Base-by-base conservation (phyloP, 306 rosid genomes). In the Acacia crassicarpa region DNA sequence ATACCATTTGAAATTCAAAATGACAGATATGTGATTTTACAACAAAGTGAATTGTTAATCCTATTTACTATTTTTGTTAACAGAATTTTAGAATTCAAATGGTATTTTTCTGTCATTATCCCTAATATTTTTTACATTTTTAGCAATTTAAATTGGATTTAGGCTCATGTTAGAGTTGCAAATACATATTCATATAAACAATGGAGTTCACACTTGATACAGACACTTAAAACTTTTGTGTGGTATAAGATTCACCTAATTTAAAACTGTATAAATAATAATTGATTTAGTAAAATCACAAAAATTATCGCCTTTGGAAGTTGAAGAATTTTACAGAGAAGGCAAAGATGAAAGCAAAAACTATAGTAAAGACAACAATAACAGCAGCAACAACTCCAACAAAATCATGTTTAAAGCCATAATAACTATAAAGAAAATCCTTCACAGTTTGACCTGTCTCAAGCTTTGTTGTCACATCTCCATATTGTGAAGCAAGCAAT, bases 401-500 rank as follows among this genome's bases (percentile, higher is more conserved):
- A 75, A 91, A 89, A 35, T 80, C 83, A 46, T 89, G 66, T 48
- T 74, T 76, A 80, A 75, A 87, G 44, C 91, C 92, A 74, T 82
- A 87, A 72, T 84, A 83, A 25, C 84, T 62, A 38, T 48, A 79
- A 1, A 84, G 6, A 87, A 87, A 91, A 51, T 80, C 80, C 54
- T 85, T 67, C 54, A 91, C 84, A 33, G 84, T 81, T 76, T 80
- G 67, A 0, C 74, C 78, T 6, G 54, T 20, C 11, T 88, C 91
- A 27, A 88, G 46, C 74, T 8, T 49, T 19, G 68, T 81, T 38
- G 82, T 80, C 32, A 67, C 19, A 35, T 90, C 91, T 83, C 93
- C 91, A 68, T 80, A 93, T 49, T 93, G 94, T 7, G 94, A 82
- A 72, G 83, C 87, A 38, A 84, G 81, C 82, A 93, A 66, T 80